Conservation (phyloP, 768 basidiomycete species). For the Chiua virens region DNA sequence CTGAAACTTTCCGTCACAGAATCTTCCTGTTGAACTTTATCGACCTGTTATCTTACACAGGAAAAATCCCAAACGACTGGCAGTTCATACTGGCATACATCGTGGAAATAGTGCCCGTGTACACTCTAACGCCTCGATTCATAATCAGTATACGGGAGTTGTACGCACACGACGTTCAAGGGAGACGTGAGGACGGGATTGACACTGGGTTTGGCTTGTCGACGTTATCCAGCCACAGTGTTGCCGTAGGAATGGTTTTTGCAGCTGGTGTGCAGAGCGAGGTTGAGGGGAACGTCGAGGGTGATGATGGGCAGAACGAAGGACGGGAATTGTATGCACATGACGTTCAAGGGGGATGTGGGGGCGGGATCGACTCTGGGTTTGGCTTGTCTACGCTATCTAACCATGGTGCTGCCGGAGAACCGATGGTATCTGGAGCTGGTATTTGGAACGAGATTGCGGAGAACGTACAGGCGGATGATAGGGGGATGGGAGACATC, state of each 20-base stretch:
- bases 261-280: no score
- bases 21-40: background rate
- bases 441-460: no score
- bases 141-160: conserved; percentile 7
- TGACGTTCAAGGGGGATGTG: background rate
- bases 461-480: no score
- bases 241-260: no score
- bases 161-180: background rate
- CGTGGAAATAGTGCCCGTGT: background rate
- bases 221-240: background rate
- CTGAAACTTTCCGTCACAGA: background rate
- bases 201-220: conserved; percentile 7
- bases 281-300: no score
- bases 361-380: background rate
- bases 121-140: conserved; percentile 2
- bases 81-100: background rate
- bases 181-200: background rate
- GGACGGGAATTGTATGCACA: conserved; percentile 4
- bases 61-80: background rate
- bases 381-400: background rate
- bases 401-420: background rate
- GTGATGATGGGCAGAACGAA: no score
- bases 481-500: no score
- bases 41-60: background rate
- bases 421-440: no score